Base-by-base conservation (phyloP, 179 eudicot genomes). In the Beta lomatogona region DNA sequence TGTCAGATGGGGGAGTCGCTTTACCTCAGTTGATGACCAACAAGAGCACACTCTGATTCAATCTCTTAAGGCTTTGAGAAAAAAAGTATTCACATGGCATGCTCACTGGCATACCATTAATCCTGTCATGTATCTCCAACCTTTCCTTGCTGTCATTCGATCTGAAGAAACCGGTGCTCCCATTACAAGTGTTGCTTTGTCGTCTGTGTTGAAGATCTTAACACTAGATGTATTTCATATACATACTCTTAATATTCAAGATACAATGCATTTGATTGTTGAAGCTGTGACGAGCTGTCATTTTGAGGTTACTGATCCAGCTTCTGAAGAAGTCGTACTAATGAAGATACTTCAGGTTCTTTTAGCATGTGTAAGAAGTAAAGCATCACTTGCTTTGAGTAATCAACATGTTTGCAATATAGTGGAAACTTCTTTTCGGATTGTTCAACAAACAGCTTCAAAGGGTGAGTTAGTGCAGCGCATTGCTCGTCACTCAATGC, bases 101-200 rank as follows among this genome's bases (percentile, higher is more conserved):
- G 84, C 86, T 52, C 91, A 84, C 71, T 90, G 94, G 93, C 89
- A 88, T 19, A 82, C 78, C 60, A 78, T 91, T 52, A 87, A 86
- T 78, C 94, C 94, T 36, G 86, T 88, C 53, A 48, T 86, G 76
- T 92, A 91, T 77, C 88, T 92, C 66, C 88, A 88, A 78, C 97
- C 97, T 16, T 92, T 92, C 80, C 81, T 92, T 82, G 94, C 89
- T 82, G 97, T 92, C 44, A 89, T 92, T 81, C 89, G 82, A 78
- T 92, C 97, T 76, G 97, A 92, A 84, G 92, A 92, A 84, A 90
- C 97, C 50, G 91, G 94, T 78, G 94, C 97, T 78, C 92, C 92
- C 5, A 92, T 92, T 52, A 92, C 97, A 28, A 90, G 94, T 68
- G 92, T 90, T 86, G 93, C 97, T 79, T 88, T 92, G 82, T 91